Percentiles rank a stretch among this genome's conserved stretches.
phyloP scores from a whole-genome alignment of 805 yeast genomes.

The Saccharomycopsis capsularis region DNA sequence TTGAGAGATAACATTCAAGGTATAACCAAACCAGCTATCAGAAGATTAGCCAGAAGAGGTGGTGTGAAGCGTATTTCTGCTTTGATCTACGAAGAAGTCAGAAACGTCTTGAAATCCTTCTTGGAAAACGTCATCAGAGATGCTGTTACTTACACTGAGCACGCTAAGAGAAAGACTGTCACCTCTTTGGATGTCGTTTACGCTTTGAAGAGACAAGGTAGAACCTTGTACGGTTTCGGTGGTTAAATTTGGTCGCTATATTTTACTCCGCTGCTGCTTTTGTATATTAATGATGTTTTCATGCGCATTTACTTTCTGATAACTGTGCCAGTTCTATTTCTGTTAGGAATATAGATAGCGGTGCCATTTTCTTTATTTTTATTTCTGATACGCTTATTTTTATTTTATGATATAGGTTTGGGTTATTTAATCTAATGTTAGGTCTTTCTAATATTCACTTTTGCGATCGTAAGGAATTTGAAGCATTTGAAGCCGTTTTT shows the following conservation, averaged over 20 bases:
- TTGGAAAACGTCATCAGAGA: constrained; percentile 97
- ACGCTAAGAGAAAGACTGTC: constrained; percentile 99
- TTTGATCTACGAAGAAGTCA: constrained; percentile 96
- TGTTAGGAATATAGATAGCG: too few relatives aligned
- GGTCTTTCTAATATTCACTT: too few relatives aligned
- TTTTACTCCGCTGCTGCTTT: too few relatives aligned
- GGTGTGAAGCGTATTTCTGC: constrained; percentile 99
- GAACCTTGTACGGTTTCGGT: constrained; percentile 99
- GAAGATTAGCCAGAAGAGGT: constrained; percentile 99
- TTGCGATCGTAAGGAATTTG: too few relatives aligned
- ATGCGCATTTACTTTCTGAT: too few relatives aligned
- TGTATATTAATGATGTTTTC: too few relatives aligned
- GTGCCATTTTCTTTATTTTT: background rate
- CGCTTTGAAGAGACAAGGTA: constrained; percentile 99
- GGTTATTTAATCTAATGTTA: too few relatives aligned
- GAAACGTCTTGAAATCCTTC: constrained; percentile 93
- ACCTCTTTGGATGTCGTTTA: constrained; percentile 98
- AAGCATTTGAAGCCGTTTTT: too few relatives aligned
- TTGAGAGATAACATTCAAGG: constrained; percentile 99
- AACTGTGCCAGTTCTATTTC: too few relatives aligned
- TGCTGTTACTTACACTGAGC: constrained; percentile 99
- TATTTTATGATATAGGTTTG: background rate
- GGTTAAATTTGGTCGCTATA: too few relatives aligned
- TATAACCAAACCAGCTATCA: constrained; percentile 98
- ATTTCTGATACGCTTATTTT: background rate